Conservation (phyloP, 2,329 filamentous ascomycete genomes). For the Sarocladiaceae sp. region DNA sequence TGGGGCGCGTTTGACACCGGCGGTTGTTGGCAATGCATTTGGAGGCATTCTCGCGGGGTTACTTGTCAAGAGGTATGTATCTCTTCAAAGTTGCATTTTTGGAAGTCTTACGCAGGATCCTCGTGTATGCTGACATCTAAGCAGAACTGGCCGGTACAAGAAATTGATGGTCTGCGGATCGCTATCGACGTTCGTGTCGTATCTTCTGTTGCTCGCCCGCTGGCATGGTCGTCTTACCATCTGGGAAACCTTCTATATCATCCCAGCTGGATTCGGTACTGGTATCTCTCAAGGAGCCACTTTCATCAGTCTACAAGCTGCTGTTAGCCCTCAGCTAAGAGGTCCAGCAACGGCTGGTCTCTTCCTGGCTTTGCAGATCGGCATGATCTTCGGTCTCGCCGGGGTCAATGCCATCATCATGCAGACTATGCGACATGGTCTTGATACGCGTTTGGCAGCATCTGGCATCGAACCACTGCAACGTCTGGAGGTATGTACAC, state of each 20-base stretch:
- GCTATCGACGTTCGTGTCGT: not conserved
- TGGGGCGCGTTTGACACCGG: not conserved
- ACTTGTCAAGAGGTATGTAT: not conserved
- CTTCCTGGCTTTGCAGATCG: not conserved
- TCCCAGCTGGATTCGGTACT: not conserved
- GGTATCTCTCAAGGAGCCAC: not conserved
- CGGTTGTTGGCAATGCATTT: not conserved
- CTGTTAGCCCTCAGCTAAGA: not conserved
- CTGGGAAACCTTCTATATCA: conserved; percentile 1
- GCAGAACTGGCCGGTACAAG: not conserved
- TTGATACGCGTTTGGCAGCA: not conserved
- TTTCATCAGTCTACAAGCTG: not conserved
- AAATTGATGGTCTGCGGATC: not conserved
- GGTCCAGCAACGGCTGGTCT: not conserved
- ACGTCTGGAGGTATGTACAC: not conserved
- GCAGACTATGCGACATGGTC: conserved; percentile 1
- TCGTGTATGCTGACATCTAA: not conserved
- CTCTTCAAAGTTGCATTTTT: not conserved
- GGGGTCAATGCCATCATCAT: conserved; percentile 1
- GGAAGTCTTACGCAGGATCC: not conserved
- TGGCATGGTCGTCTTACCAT: not conserved
- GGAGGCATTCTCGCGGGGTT: not conserved
- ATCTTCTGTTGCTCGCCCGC: not conserved
- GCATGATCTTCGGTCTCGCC: not conserved
- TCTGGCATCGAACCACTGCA: not conserved